Base-by-base conservation (phyloP, 2,329 filamentous ascomycete species). In the Furcasterigmium sp. region DNA sequence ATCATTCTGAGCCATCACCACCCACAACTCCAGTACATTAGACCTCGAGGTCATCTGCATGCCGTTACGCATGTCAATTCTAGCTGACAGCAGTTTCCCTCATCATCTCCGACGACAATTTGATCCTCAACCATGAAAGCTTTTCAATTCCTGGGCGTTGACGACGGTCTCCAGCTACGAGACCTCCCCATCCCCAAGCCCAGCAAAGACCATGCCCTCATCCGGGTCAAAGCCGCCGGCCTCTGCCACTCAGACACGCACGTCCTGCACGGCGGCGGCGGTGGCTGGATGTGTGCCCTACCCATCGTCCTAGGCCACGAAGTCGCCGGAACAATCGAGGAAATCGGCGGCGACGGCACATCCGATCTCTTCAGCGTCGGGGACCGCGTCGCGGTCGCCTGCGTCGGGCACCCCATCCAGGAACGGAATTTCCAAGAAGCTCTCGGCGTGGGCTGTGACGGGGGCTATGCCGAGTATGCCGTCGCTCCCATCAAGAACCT, bases 221-320 rank as follows among this genome's bases (percentile, higher is more conserved):
- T 46, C 32, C 32, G 19, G 0, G 40, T 46, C 18, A 46, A 47
- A 7, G 46, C 46, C 17, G 40, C 43, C 20, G 46, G 46, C 15
- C 43, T 47, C 20, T 47, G 40, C 32, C 43, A 46, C 23, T 47
- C 43, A 10, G 46, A 47, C n/a, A 46, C 43, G 3, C 43, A 47
- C n/a, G 46, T 47, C 15, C 37, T 47, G 4, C 20, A 43, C 18
- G 46, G 46, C 25, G 46, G 43, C 13, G 46, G 46, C 20, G 46
- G 39, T 7, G 46, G 38, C 11, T 47, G 43, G 43, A 47, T 47
- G 39, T 41, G 43, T 35, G 39, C 39, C 10, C 39, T 47, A 6
- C 43, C 43, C 8, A 19, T 46, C 2, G 32, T 37, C 13, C 11
- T 47, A 1, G 46, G 46, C 19, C 43, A 47, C 21, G 46, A 47